phyloP scores from a whole-genome alignment of 2,329 filamentous ascomycete genomes.

The Scedosporium minutisporum region DNA sequence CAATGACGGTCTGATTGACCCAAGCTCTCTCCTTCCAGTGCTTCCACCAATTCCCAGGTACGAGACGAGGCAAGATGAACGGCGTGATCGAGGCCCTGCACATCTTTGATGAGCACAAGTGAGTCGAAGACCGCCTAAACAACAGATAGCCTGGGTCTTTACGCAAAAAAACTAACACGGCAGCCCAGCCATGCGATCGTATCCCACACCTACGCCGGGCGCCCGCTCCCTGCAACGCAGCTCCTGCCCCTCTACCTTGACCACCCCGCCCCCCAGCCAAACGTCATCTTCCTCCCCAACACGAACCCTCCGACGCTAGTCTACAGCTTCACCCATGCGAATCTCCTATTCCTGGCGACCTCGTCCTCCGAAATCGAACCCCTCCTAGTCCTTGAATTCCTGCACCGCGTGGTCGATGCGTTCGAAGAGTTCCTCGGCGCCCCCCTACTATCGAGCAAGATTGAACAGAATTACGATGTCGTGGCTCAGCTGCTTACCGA shows the following conservation, averaged over 20 bases:
- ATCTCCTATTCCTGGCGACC: slow-evolving; percentile 76
- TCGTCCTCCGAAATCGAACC: slow-evolving; percentile 82
- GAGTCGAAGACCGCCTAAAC: slow-evolving; percentile 18
- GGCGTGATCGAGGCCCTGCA: slow-evolving; percentile 90
- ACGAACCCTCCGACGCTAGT: slow-evolving; percentile 78
- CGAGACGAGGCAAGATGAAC: slow-evolving; percentile 51
- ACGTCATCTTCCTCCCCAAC: slow-evolving; percentile 74
- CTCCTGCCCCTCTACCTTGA: slow-evolving; percentile 82
- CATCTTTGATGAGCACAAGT: slow-evolving; percentile 96
- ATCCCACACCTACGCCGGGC: slow-evolving; percentile 77
- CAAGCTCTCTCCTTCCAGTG: not conserved
- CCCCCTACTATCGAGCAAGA: slow-evolving; percentile 74
- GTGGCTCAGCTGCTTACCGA: slow-evolving; percentile 86
- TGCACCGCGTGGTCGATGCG: slow-evolving; percentile 85
- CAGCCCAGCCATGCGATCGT: slow-evolving; percentile 64
- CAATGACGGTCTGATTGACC: not conserved
- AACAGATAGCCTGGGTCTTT: not conserved
- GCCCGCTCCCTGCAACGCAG: slow-evolving; percentile 65
- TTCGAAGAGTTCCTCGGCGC: slow-evolving; percentile 91
- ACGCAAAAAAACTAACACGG: slow-evolving; percentile 14
- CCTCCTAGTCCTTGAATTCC: slow-evolving; percentile 82
- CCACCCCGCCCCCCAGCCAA: slow-evolving; percentile 71
- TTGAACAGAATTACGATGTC: slow-evolving; percentile 86
- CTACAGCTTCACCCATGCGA: slow-evolving; percentile 80
- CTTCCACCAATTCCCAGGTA: not conserved